Percentiles rank a stretch among this genome's conserved stretches.
phyloP scores from a whole-genome alignment of 1,139 yeast species.

The Nakaseomyces sp. region DNA sequence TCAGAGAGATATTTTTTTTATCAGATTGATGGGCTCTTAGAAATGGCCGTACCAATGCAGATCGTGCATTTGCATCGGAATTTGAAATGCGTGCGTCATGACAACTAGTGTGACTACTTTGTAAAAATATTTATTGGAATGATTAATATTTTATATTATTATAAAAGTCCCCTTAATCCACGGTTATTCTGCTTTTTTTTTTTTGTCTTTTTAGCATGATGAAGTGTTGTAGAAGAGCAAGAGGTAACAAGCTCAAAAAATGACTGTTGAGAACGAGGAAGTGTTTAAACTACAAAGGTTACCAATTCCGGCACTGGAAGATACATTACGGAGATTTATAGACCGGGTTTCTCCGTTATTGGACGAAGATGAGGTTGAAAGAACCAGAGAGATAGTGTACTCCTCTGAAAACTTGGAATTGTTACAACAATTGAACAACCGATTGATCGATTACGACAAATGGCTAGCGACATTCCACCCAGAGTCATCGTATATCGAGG shows the following conservation, averaged over 20 bases:
- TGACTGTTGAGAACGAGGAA: conserved; percentile 1
- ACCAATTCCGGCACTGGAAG: conserved; percentile 68
- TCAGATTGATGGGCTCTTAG: too few species aligned
- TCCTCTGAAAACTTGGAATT: conserved; percentile 48
- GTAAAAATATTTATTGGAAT: too few species aligned
- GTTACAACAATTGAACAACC: conserved; percentile 17
- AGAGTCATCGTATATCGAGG: conserved; percentile 71
- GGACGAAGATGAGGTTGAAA: conserved; percentile 57
- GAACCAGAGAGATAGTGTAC: conserved; percentile 52
- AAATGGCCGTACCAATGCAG: too few species aligned
- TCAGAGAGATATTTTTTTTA: not conserved
- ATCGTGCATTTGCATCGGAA: not conserved
- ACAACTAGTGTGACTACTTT: conserved; percentile 1
- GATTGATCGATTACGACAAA: conserved; percentile 33
- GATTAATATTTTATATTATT: too few species aligned
- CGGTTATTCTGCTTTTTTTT: too few species aligned
- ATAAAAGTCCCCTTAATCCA: too few species aligned
- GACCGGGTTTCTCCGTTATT: conserved; percentile 66
- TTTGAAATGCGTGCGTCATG: conserved; percentile 3
- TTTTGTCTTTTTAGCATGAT: too few species aligned
- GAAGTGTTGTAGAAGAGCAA: too few species aligned
- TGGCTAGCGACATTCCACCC: conserved; percentile 49
- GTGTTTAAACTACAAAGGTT: conserved; percentile 26
- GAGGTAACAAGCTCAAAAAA: too few species aligned
- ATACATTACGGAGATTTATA: conserved; percentile 57